Percentiles rank a stretch among this genome's conserved stretches.
These are phyloP conservation scores for Perilla frutescens DNA, from an alignment of 257 asterid species.

Conservation along the genomic window DNA sequence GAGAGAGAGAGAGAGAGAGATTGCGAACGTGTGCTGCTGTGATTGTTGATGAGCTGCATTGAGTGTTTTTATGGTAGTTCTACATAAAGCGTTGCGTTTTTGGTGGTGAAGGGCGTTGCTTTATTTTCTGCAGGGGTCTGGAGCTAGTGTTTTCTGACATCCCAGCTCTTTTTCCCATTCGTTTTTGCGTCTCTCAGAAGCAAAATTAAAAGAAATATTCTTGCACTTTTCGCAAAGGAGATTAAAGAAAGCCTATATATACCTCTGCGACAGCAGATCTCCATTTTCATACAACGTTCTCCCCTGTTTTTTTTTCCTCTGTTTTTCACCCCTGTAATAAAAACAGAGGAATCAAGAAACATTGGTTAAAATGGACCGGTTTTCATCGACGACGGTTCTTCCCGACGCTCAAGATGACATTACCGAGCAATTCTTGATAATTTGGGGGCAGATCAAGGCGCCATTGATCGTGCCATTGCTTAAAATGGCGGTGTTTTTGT, in stretches of 20 bases:
- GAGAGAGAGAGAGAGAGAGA: not conserved
- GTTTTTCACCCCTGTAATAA: constrained; percentile 29
- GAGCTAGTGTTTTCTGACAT: constrained; percentile 72
- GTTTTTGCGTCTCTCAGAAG: constrained; percentile 62
- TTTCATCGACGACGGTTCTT: constrained; percentile 45
- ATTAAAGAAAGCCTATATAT: constrained; percentile 27
- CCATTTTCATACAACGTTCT: constrained; percentile 13
- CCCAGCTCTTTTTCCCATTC: constrained; percentile 52
- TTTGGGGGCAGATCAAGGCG: constrained; percentile 83
- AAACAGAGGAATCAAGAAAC: constrained; percentile 35
- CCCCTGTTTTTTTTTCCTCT: constrained; percentile 45
- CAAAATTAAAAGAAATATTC: constrained; percentile 50
- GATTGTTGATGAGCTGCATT: constrained; percentile 34
- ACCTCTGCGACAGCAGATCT: constrained; percentile 31
- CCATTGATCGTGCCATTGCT: constrained; percentile 88
- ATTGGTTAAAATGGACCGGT: constrained; percentile 52
- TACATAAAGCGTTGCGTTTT: constrained; percentile 11
- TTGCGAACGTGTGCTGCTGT: constrained; percentile 20
- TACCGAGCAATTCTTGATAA: constrained; percentile 48
- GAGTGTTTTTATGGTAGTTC: constrained; percentile 26
- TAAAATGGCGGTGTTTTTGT: constrained; percentile 51
- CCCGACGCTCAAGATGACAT: constrained; percentile 58
- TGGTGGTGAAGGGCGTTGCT: no score
- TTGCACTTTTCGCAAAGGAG: constrained; percentile 47
- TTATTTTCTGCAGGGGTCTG: constrained; percentile 17